A percentile compares a stretch with the other conserved stretches of the same genome.
phyloP scores from a whole-genome alignment of 169 alveolate species.

The Cryptosporidium baileyi region DNA sequence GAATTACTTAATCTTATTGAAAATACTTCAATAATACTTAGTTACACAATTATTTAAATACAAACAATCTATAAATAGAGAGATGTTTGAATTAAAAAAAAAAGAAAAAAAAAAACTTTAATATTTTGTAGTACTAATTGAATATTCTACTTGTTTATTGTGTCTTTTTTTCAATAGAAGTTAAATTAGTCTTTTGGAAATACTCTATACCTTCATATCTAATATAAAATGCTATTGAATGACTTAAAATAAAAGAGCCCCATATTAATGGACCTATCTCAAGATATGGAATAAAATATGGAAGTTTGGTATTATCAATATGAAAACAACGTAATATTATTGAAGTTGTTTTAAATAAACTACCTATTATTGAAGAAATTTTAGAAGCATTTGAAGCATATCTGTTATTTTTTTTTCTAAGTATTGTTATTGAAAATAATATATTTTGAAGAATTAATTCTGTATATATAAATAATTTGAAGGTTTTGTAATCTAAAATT shows the following conservation, averaged over 20 bases:
- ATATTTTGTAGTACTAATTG: no score
- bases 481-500: neutral
- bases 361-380: slow-evolving; percentile 37
- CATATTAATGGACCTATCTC: slow-evolving; percentile 60
- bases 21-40: no score
- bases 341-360: slow-evolving; percentile 11
- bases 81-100: no score
- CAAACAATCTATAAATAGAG: no score
- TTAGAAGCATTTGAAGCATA: slow-evolving; percentile 40
- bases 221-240: slow-evolving; percentile 30
- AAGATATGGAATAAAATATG: slow-evolving; percentile 29
- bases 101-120: no score
- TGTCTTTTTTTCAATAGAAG: no score
- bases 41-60: no score
- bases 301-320: neutral
- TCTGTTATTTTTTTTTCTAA: neutral
- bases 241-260: slow-evolving; percentile 48
- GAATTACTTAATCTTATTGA: no score
- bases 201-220: slow-evolving; percentile 25
- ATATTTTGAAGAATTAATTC: slow-evolving; percentile 7
- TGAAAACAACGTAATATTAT: slow-evolving; percentile 10
- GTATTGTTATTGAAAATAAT: neutral
- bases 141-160: no score
- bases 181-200: neutral
- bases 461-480: neutral